Evolutionary conservation across 2,329 filamentous ascomycete species (phyloP).

Genomic region (Colletotrichum tropicale): DNA sequence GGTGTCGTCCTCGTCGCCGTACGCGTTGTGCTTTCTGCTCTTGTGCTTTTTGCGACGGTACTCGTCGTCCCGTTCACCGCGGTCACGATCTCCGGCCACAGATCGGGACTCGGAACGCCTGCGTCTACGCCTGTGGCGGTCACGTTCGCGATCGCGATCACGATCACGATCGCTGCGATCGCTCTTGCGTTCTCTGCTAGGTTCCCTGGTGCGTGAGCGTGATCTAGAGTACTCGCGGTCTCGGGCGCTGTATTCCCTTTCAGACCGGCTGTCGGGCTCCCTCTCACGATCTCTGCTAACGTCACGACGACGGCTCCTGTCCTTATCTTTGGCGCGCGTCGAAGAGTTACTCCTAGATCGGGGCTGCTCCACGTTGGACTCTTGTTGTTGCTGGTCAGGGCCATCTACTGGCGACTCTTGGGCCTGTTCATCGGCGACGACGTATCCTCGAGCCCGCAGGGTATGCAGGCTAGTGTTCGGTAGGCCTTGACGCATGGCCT

Average conservation of each 20-base stretch:
- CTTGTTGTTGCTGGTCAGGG: conserved; percentile 26
- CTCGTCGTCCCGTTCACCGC: conserved; percentile 50
- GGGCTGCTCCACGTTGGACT: conserved; percentile 36
- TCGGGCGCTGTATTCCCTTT: conserved; percentile 21
- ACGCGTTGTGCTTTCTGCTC: conserved; percentile 42
- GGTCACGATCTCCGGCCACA: conserved; percentile 35
- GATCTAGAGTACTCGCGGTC: conserved; percentile 34
- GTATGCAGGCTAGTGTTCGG: conserved; percentile 81
- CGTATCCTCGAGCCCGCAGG: conserved; percentile 58
- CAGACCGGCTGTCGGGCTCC: conserved; percentile 28
- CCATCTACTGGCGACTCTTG: conserved; percentile 27
- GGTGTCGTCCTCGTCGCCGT: conserved; percentile 51
- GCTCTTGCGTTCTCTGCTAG: conserved; percentile 49
- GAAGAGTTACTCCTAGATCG: conserved; percentile 55
- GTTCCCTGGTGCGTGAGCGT: conserved; percentile 37
- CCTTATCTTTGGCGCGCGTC: conserved; percentile 39
- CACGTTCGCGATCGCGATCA: background rate
- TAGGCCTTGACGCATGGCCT: conserved; percentile 89
- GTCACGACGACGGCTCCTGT: conserved; percentile 35
- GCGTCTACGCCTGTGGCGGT: conserved; percentile 48
- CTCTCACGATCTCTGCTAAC: conserved; percentile 36
- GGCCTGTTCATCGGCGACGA: conserved; percentile 42
- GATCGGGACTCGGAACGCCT: conserved; percentile 58
- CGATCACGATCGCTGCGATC: conserved; percentile 40
- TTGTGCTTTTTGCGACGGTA: conserved; percentile 57